These are phyloP conservation scores for Chlorella sp. DNA, from an alignment of 139 green algal genomes.

Conservation along the genomic window DNA sequence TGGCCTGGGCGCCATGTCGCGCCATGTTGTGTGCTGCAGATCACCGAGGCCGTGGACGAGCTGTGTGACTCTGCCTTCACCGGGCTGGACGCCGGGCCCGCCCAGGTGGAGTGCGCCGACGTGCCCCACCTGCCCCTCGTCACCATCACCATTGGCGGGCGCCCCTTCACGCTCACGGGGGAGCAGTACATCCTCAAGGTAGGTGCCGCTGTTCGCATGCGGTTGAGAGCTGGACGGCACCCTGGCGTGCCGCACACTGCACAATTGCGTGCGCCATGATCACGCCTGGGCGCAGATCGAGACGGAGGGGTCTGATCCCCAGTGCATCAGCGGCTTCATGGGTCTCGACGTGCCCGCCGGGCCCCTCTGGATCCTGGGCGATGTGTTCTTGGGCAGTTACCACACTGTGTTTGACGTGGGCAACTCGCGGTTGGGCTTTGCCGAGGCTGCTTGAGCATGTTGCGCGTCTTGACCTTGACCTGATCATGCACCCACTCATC, in stretches of 20 bases:
- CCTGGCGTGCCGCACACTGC: background rate
- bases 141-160: conserved; percentile 73
- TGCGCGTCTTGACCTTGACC: too few relatives aligned
- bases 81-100: conserved; percentile 30
- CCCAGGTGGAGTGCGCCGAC: conserved; percentile 77
- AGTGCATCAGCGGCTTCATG: conserved; percentile 97
- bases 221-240: background rate
- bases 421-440: conserved; percentile 86
- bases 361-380: conserved; percentile 95
- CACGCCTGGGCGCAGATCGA: conserved; percentile 1
- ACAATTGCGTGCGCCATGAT: background rate
- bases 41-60: conserved; percentile 34
- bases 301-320: conserved; percentile 35
- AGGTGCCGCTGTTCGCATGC: background rate
- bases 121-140: conserved; percentile 74
- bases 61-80: conserved; percentile 48
- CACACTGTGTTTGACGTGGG: conserved; percentile 95
- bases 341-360: conserved; percentile 86
- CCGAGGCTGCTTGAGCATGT: conserved; percentile 37
- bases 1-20: too few relatives aligned
- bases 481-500: too few relatives aligned
- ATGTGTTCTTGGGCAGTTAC: conserved; percentile 93
- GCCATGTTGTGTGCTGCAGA: too few relatives aligned
- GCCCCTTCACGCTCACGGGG: conserved; percentile 65
- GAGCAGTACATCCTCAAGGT: conserved; percentile 89